These are phyloP conservation scores for Phialophora tarda DNA, from an alignment of 2,329 filamentous ascomycete species.

Conservation along the genomic window DNA sequence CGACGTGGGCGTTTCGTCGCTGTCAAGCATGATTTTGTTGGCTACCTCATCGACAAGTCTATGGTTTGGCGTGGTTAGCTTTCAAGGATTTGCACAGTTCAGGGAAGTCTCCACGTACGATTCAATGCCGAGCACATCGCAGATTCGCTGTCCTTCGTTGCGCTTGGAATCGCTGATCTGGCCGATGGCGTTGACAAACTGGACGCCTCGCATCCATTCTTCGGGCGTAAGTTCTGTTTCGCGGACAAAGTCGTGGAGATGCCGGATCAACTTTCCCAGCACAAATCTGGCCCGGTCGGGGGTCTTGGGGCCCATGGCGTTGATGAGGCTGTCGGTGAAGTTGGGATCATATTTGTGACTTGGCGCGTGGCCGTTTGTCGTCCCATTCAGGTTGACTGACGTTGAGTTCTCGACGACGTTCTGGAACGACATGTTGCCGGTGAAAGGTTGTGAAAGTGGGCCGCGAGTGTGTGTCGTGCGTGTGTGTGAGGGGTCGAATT, in stretches of 20 bases:
- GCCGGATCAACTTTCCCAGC: constrained; percentile 67
- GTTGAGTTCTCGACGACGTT: neutral
- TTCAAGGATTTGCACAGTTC: neutral
- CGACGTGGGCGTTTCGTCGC: constrained; percentile 49
- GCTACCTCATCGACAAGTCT: constrained; percentile 79
- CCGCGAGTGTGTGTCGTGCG: neutral
- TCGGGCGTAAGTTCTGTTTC: constrained; percentile 77
- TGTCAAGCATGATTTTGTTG: constrained; percentile 68
- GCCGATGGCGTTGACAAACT: constrained; percentile 76
- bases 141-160: constrained; percentile 76
- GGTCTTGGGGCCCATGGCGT: constrained; percentile 73
- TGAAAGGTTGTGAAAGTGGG: neutral
- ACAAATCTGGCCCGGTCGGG: constrained; percentile 68
- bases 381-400: constrained; percentile 6
- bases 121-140: constrained; percentile 75
- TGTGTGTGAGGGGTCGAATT: neutral
- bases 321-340: constrained; percentile 75
- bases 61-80: constrained; percentile 26
- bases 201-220: constrained; percentile 77
- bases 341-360: constrained; percentile 68
- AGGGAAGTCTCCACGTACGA: constrained; percentile 46
- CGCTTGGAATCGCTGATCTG: constrained; percentile 70
- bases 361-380: constrained; percentile 1
- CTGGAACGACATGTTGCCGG: constrained; percentile 1
- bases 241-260: constrained; percentile 78